phyloP scores from a whole-genome alignment of 1,284 basidiomycete species.

The Cutaneotrichosporon spelunceum region DNA sequence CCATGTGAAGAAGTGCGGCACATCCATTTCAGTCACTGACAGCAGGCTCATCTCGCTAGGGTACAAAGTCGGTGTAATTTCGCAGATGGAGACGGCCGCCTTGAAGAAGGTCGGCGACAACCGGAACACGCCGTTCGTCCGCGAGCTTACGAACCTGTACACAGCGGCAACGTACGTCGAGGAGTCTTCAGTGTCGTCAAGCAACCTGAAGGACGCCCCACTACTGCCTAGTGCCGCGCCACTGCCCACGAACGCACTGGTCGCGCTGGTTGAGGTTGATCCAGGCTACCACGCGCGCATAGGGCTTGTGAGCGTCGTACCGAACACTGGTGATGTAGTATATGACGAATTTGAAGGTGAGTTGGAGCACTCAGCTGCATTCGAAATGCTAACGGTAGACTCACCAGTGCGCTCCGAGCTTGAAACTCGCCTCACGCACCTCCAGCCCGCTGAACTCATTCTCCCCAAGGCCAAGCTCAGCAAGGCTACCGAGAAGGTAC shows the following conservation, averaged over 20 bases:
- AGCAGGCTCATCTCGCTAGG: constrained; percentile 76
- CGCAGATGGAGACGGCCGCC: constrained; percentile 92
- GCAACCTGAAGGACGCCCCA: constrained; percentile 37
- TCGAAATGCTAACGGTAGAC: constrained; percentile 56
- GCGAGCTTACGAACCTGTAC: constrained; percentile 76
- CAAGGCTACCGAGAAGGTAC: constrained; percentile 70
- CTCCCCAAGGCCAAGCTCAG: constrained; percentile 64
- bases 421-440: constrained; percentile 75
- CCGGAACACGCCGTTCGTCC: constrained; percentile 73
- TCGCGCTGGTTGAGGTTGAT: constrained; percentile 63
- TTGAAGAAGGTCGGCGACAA: constrained; percentile 87
- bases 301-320: constrained; percentile 74
- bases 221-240: constrained; percentile 37
- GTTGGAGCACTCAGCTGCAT: constrained; percentile 16
- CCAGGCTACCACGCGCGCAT: constrained; percentile 62
- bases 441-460: constrained; percentile 77
- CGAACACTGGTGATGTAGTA: constrained; percentile 82
- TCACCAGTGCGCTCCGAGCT: constrained; percentile 79
- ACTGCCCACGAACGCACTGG: constrained; percentile 47
- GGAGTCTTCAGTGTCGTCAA: constrained; percentile 42
- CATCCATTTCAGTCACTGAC: constrained; percentile 1
- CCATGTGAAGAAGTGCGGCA: constrained; percentile 75
- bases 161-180: constrained; percentile 72
- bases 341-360: constrained; percentile 86
- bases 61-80: constrained; percentile 84